Percentiles rank a stretch among this genome's conserved stretches.
Conservation (phyloP, 148 eudicot species). For the Silene conica region DNA sequence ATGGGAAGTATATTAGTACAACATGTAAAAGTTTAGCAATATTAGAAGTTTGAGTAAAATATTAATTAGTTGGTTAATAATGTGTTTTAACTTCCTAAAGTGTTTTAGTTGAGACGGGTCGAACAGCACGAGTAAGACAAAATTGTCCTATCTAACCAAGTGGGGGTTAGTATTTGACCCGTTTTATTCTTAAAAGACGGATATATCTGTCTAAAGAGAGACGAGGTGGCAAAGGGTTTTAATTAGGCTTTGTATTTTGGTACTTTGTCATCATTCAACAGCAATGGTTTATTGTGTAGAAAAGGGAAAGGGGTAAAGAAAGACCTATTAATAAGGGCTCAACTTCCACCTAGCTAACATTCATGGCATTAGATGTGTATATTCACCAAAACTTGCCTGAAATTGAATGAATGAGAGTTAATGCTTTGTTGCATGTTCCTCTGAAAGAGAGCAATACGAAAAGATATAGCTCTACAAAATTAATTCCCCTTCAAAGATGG, state of each 20-base stretch:
- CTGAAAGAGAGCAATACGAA: conserved; percentile 16
- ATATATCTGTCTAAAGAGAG: background rate
- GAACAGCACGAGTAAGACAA: too few relatives aligned
- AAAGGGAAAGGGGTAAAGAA: conserved; percentile 25
- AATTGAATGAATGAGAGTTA: conserved; percentile 27
- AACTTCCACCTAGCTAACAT: conserved; percentile 39
- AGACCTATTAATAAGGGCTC: conserved; percentile 29
- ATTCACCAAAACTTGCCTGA: conserved; percentile 34
- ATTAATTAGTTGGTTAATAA: background rate
- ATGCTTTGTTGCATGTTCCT: conserved; percentile 25
- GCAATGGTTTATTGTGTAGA: conserved; percentile 20
- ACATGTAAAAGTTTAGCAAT: background rate
- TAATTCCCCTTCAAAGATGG: background rate
- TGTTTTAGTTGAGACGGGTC: too few relatives aligned
- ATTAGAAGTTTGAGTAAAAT: conserved; percentile 5
- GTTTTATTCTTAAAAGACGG: too few relatives aligned
- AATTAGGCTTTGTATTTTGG: conserved; percentile 24
- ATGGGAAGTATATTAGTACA: background rate
- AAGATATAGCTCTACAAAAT: conserved; percentile 1
- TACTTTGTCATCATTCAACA: conserved; percentile 26
- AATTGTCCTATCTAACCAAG: too few relatives aligned
- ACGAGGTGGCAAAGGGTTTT: conserved; percentile 7
- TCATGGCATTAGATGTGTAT: conserved; percentile 26
- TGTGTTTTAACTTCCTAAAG: background rate
- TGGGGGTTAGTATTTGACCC: too few relatives aligned